phyloP scores from a whole-genome alignment of 2,329 filamentous ascomycete genomes.

The Talaromyces sp. region DNA sequence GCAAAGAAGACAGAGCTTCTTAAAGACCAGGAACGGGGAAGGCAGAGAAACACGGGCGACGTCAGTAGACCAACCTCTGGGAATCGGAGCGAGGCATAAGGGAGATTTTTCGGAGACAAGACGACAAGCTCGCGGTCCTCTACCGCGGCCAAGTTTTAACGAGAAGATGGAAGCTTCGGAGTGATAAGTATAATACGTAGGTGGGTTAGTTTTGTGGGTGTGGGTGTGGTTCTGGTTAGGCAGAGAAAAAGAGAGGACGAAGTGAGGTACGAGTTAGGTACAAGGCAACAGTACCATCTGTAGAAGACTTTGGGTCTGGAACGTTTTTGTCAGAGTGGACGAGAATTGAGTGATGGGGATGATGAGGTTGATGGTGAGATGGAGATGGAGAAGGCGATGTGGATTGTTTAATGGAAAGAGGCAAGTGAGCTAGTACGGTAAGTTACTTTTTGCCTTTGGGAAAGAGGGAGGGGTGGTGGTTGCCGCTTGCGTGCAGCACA shows the following conservation, averaged over 20 bases:
- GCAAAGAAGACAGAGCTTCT: conserved; percentile 6
- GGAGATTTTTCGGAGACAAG: conserved; percentile 1
- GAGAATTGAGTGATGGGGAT: neutral
- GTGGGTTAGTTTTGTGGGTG: neutral
- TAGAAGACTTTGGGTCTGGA: conserved; percentile 8
- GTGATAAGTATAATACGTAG: conserved; percentile 4
- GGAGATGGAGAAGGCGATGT: neutral
- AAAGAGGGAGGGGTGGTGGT: conserved; percentile 8
- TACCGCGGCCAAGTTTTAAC: conserved; percentile 9
- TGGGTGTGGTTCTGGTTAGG: neutral
- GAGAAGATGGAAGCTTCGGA: neutral
- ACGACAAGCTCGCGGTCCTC: conserved; percentile 14
- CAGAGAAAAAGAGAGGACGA: neutral
- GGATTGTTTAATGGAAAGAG: conserved; percentile 1
- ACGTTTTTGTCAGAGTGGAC: neutral
- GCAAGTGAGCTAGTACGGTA: neutral
- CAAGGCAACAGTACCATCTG: conserved; percentile 15
- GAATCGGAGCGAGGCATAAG: conserved; percentile 38
- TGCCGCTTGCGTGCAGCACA: conserved; percentile 14
- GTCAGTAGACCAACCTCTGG: conserved; percentile 36
- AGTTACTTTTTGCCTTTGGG: neutral
- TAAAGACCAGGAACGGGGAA: conserved; percentile 7
- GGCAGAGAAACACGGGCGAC: conserved; percentile 19
- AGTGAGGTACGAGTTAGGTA: conserved; percentile 9
- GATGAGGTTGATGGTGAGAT: neutral